Evolutionary conservation across 2,329 filamentous ascomycete species (phyloP), one percentile per base, ranked within the genome.

Genomic region (Aspergillus nomiae): DNA sequence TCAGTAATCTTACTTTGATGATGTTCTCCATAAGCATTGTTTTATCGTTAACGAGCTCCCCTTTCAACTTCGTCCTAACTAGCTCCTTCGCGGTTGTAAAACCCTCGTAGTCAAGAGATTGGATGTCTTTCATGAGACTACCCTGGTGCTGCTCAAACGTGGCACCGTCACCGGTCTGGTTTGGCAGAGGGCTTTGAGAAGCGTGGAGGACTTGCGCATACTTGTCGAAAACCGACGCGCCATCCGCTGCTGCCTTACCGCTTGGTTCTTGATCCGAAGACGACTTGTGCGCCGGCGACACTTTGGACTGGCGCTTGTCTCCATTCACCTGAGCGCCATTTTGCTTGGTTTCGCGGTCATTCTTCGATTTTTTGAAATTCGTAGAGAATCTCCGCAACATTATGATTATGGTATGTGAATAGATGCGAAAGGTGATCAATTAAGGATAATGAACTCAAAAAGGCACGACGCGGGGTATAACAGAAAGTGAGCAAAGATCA

Each of bases 1-100:
- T 36, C 30, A 46, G 30, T n/a, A 28, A 24, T 26, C 73, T 66
- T 74, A 81, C 80, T 70, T 83, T 86, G 64, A 92, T 92, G 6
- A 90, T 83, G 9, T 86, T 83, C 75, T 92, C 90, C 87, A 92
- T 91, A 51, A 92, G 81, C 83, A 92, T 90, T 1, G 88, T 90
- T 78, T 90, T 91, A 79, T 94, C 92, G 70, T 94, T 89, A 6
- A 87, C 77, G 12, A 89, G 81, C 55, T 86, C 83, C 1, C 90
- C 88, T 68, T 86, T 89, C 36, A 88, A 75, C 76, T 91, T 88
- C 64, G 80, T 83, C 60, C 85, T 84, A 62, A 92, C 79, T 43
- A 92, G 78, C 6, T 85, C 81, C 51, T 85, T 76, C 21, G 92
- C 78, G 0, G 90, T 91, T 69, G 85, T 84, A 51, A 90, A 73